Base-by-base conservation (phyloP, 2,329 filamentous ascomycete genomes). In the Spiromastix sp. region DNA sequence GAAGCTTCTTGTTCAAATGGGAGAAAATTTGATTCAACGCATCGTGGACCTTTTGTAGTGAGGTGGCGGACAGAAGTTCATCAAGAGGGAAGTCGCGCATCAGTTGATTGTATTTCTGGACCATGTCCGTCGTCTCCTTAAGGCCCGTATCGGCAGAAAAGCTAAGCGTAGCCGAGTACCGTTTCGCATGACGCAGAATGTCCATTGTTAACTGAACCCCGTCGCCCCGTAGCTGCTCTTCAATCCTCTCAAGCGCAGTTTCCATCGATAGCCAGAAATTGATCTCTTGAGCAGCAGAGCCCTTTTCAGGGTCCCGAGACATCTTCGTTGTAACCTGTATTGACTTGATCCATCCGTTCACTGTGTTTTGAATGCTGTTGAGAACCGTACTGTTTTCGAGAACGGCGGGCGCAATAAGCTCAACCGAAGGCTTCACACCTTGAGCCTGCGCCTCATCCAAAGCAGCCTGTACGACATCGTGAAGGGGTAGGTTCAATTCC, bases 231-330 rank as follows among this genome's bases (percentile, higher is more conserved):
- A 98, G 72, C 58, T 96, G 89, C 26, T 72, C 75, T 57, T 95
- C 89, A 40, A 99, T 94, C 18, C 81, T 81, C 56, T 95, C 87
- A 44, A 99, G 63, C 4, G 87, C 85, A 11, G 81, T 82, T 60
- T 98, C 93, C 83, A 98, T 94, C 2, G 86, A 93, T 33, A 98
- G 61, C 91, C 91, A 99, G 55, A 98, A 98, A 59, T 95, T 95
- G 59, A 98, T 94, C 60, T 99, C 91, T 58, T 96, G 91, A 38
- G 85, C 89, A 20, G 91, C 91, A 15, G 86, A 93, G 20, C 78
- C 71, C 45, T 73, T 70, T 57, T 79, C 55, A 1, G 85, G 78
- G 49, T 98, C 91, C 51, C 86, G 79, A 26, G 85, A 85, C 68
- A 94, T 82, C 63, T 93, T 93, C 25, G 91, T 98, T 48, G 95